These are phyloP conservation scores for Cyberlindnera euphorbiae DNA, from an alignment of 805 yeast genomes.

Conservation along the genomic window DNA sequence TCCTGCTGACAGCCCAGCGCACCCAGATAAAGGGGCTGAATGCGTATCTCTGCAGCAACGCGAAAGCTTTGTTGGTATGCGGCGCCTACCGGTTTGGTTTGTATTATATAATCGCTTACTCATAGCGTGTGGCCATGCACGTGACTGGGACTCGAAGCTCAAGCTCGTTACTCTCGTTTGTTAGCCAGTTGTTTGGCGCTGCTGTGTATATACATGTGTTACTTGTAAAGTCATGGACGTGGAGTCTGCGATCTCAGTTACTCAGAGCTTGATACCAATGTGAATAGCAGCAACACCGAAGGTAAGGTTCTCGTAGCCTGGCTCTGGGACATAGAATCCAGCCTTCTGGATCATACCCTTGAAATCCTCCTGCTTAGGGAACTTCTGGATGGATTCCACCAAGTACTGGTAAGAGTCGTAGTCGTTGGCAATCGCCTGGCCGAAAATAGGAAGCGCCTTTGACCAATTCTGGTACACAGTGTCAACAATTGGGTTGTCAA, in stretches of 20 bases:
- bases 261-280: constrained; percentile 81
- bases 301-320: constrained; percentile 90
- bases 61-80: no score
- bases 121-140: no score
- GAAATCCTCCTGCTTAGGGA: constrained; percentile 90
- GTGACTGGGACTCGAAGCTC: no score
- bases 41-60: no score
- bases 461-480: constrained; percentile 83
- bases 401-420: constrained; percentile 94
- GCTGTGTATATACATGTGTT: not conserved
- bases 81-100: no score
- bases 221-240: not conserved
- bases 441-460: constrained; percentile 85
- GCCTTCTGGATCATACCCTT: constrained; percentile 90
- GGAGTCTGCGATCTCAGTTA: no score
- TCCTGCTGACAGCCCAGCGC: no score
- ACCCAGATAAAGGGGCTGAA: no score
- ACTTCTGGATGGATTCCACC: constrained; percentile 88
- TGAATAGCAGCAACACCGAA: constrained; percentile 96
- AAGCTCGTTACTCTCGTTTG: no score
- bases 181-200: no score
- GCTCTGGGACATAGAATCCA: constrained; percentile 86
- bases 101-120: no score
- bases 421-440: constrained; percentile 92
- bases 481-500: constrained; percentile 72